A percentile compares a stretch with the other conserved stretches of the same genome.
phyloP scores from a whole-genome alignment of 1,284 basidiomycete species.

The Veloboletus limbatus region DNA sequence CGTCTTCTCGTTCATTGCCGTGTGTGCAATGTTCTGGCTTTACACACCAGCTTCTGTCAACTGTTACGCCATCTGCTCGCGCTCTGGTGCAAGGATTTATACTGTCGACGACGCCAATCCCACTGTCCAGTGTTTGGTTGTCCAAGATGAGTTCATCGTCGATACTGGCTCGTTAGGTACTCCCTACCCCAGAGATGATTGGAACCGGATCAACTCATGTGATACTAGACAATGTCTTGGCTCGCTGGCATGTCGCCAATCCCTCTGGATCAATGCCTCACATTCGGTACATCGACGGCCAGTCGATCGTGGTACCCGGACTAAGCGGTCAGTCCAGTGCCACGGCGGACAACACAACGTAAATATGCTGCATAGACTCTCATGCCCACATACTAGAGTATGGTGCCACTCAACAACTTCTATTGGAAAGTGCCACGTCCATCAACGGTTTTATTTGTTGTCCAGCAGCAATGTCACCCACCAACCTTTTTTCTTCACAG shows the following conservation, averaged over 20 bases:
- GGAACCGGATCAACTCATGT: not conserved
- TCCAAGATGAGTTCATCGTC: constrained; percentile 48
- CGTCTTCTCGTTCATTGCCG: constrained; percentile 11
- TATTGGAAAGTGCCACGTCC: constrained; percentile 62
- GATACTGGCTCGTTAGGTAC: constrained; percentile 56
- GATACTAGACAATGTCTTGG: constrained; percentile 42
- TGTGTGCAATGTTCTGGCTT: constrained; percentile 15
- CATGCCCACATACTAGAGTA: constrained; percentile 81
- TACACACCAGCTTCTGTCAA: constrained; percentile 16
- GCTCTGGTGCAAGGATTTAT: constrained; percentile 48
- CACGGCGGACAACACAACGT: constrained; percentile 6
- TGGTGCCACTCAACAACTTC: constrained; percentile 62
- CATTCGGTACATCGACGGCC: constrained; percentile 50
- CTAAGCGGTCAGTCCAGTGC: constrained; percentile 51
- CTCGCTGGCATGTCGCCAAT: constrained; percentile 37
- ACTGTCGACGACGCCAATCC: constrained; percentile 54
- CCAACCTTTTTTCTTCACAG: constrained; percentile 33
- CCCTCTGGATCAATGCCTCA: constrained; percentile 27
- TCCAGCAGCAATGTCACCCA: not conserved
- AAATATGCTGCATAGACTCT: constrained; percentile 53
- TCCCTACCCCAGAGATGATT: constrained; percentile 20
- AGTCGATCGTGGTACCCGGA: constrained; percentile 64
- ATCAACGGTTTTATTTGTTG: constrained; percentile 44
- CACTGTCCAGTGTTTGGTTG: constrained; percentile 56
- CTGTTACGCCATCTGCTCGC: constrained; percentile 60